Percentiles rank a stretch among this genome's conserved stretches.
Conservation (phyloP, 768 basidiomycete species). For the Lactarius hatsudake region DNA sequence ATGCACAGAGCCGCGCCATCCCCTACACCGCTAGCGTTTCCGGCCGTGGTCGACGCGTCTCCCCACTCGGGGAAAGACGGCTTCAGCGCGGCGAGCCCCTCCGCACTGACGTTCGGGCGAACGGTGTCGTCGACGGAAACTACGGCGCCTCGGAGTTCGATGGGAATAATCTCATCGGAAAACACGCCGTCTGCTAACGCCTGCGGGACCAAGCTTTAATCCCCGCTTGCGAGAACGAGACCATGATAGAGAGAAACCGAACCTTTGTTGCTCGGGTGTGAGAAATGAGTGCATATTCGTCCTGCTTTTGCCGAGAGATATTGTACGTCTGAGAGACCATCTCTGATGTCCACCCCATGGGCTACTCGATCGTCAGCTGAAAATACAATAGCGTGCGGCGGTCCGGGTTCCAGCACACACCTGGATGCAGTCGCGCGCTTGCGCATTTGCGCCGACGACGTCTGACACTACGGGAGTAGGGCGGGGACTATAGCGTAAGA, state of each 20-base stretch:
- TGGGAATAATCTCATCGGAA: conserved; percentile 84
- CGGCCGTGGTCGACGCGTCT: conserved; percentile 68
- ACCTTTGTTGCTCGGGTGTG: conserved; percentile 77
- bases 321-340: conserved; percentile 80
- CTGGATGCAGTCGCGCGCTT: conserved; percentile 77
- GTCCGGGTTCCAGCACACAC: conserved; percentile 35
- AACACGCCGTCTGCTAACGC: conserved; percentile 73
- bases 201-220: conserved; percentile 34
- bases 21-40: conserved; percentile 85
- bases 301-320: conserved; percentile 79
- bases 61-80: conserved; percentile 87
- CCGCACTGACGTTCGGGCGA: conserved; percentile 74
- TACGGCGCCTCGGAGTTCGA: conserved; percentile 65
- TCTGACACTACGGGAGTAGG: conserved; percentile 68
- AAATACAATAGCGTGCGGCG: background rate
- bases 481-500: conserved; percentile 50
- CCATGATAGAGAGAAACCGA: conserved; percentile 10
- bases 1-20: conserved; percentile 90
- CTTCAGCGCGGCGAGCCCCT: conserved; percentile 75
- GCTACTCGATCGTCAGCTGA: conserved; percentile 41
- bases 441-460: conserved; percentile 51
- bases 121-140: conserved; percentile 85
- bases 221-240: conserved; percentile 1
- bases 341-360: conserved; percentile 96
- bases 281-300: conserved; percentile 85